Percentiles rank a stretch among this genome's conserved stretches.
These are phyloP conservation scores for Taphrina populina DNA, from an alignment of 1,139 yeast species.

Conservation along the genomic window DNA sequence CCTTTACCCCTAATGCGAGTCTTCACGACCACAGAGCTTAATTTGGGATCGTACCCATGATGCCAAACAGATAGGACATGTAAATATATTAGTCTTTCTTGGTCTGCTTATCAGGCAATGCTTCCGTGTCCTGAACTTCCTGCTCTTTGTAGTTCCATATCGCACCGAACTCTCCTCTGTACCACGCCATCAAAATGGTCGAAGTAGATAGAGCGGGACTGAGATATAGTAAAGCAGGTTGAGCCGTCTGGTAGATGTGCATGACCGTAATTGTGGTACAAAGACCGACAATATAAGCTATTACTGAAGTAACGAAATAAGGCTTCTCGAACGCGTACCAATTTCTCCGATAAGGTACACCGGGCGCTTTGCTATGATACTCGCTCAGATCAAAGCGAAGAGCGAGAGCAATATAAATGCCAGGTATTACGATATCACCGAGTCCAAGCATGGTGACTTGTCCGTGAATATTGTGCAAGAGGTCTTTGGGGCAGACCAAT, in stretches of 20 bases:
- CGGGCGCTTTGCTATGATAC: slow-evolving; percentile 44
- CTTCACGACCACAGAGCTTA: too few species aligned
- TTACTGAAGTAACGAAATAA: slow-evolving; percentile 51
- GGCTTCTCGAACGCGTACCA: slow-evolving; percentile 48
- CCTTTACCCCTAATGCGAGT: too few species aligned
- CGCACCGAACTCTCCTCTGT: slow-evolving; percentile 9
- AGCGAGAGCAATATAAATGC: slow-evolving; percentile 53
- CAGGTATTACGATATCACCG: slow-evolving; percentile 65
- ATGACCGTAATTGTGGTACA: slow-evolving; percentile 50
- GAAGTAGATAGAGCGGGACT: slow-evolving; percentile 49
- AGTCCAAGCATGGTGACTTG: slow-evolving; percentile 52
- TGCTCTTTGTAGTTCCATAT: slow-evolving; percentile 7
- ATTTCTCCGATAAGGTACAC: slow-evolving; percentile 35
- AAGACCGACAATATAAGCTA: slow-evolving; percentile 53
- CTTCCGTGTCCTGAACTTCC: too few species aligned
- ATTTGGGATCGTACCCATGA: too few species aligned
- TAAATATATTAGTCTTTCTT: too few species aligned
- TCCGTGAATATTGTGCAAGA: slow-evolving; percentile 39
- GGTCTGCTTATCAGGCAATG: too few species aligned
- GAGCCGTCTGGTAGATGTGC: slow-evolving; percentile 52
- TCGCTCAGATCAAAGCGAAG: slow-evolving; percentile 53
- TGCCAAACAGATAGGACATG: too few species aligned
- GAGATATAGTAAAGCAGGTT: slow-evolving; percentile 66
- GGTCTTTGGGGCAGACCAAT: slow-evolving; percentile 51
- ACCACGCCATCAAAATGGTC: slow-evolving; percentile 26